phyloP scores from a whole-genome alignment of 352 stramenopile species.

The Phytopythium litorale region DNA sequence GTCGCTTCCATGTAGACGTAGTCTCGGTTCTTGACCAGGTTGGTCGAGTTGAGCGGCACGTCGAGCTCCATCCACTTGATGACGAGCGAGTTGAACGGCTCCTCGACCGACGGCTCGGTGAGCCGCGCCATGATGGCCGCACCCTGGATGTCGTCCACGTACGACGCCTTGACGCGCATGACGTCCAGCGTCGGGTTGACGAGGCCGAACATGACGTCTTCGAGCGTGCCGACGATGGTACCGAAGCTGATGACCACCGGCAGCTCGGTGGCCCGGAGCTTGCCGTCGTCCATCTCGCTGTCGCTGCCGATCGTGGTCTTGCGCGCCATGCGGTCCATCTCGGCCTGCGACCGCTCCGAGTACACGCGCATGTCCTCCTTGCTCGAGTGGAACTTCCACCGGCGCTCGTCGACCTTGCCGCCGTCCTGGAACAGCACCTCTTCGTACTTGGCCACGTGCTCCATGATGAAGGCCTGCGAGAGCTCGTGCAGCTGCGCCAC shows the following conservation, averaged over 20 bases:
- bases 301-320: constrained; percentile 6
- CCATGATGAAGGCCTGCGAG: constrained; percentile 24
- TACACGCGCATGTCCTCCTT: constrained; percentile 25
- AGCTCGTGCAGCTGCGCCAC: constrained; percentile 19
- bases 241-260: constrained; percentile 19
- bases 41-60: too few species aligned
- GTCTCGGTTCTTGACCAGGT: too few species aligned
- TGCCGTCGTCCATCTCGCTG: not conserved
- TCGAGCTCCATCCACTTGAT: too few species aligned
- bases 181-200: constrained; percentile 10
- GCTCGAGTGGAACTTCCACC: constrained; percentile 27
- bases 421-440: constrained; percentile 18
- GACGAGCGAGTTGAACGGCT: constrained; percentile 20
- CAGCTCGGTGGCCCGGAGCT: constrained; percentile 5
- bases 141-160: constrained; percentile 21
- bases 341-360: constrained; percentile 18
- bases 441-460: constrained; percentile 32
- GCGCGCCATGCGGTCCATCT: constrained; percentile 15
- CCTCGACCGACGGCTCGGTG: constrained; percentile 14
- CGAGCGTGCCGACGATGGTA: constrained; percentile 18
- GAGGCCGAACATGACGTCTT: constrained; percentile 10
- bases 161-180: constrained; percentile 32
- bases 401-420: constrained; percentile 25
- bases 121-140: constrained; percentile 24
- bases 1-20: too few species aligned